Percentiles rank a stretch among this genome's conserved stretches.
Conservation (phyloP, 352 stramenopile species). For the Phytophthora citrophthora region DNA sequence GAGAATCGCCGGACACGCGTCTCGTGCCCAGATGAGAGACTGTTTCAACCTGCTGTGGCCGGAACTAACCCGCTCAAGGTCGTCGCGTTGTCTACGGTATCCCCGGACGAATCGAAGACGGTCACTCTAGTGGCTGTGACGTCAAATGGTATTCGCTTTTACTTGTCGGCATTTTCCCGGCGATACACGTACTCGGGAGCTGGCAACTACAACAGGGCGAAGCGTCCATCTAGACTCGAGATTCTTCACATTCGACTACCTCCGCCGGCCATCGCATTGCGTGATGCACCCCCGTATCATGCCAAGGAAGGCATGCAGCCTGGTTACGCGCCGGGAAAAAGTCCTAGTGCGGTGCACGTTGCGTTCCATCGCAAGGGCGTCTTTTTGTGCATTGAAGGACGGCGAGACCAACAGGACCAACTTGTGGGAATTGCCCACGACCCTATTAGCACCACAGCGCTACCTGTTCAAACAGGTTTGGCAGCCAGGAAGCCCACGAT, state of each 20-base stretch:
- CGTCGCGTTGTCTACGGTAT: slow-evolving; percentile 69
- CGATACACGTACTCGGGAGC: slow-evolving; percentile 48
- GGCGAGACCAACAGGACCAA: slow-evolving; percentile 80
- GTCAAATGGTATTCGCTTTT: slow-evolving; percentile 94
- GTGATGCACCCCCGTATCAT: slow-evolving; percentile 84
- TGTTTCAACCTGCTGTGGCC: slow-evolving; percentile 65
- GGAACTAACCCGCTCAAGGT: slow-evolving; percentile 61
- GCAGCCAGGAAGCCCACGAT: slow-evolving; percentile 72
- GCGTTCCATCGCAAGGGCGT: slow-evolving; percentile 83
- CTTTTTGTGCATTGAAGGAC: slow-evolving; percentile 79
- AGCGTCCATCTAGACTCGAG: slow-evolving; percentile 72
- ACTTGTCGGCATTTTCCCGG: slow-evolving; percentile 90
- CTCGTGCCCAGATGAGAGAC: slow-evolving; percentile 80
- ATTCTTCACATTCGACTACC: slow-evolving; percentile 85
- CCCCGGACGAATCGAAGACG: slow-evolving; percentile 75
- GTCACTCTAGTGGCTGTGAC: slow-evolving; percentile 94
- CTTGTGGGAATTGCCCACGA: slow-evolving; percentile 80
- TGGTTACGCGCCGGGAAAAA: slow-evolving; percentile 80
- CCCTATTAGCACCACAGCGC: slow-evolving; percentile 69
- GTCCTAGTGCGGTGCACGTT: slow-evolving; percentile 76
- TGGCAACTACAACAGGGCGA: slow-evolving; percentile 46
- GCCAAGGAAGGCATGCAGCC: slow-evolving; percentile 89
- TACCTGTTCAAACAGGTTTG: slow-evolving; percentile 49
- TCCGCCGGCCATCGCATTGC: slow-evolving; percentile 68
- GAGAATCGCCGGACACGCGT: slow-evolving; percentile 84